Evolutionary conservation across 768 basidiomycete species (phyloP), one percentile per base, ranked within the genome.

Genomic region (Fomitopsis pulvina): DNA sequence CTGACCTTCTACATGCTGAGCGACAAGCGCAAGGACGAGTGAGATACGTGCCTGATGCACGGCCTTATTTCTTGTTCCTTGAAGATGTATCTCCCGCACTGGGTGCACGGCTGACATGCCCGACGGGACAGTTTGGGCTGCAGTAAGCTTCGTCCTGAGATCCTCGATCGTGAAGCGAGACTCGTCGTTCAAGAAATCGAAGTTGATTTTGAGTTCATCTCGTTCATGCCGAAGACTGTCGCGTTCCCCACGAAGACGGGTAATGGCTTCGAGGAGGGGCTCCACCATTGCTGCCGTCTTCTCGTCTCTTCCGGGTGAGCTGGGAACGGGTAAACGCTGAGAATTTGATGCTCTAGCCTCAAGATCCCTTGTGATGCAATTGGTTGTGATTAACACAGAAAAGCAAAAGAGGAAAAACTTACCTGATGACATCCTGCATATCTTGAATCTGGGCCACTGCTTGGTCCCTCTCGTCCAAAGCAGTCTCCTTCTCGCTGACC

Each of bases 151-250:
- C 28, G 71, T 68, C 58, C 82, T 74, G 42, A 84, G 63, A 0
- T 80, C 75, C 52, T 87, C 76, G 14, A 80, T 73, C 2, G 79
- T 68, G 57, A 87, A 84, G 54, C 70, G 77, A 22, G 79, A 78
- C 65, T 91, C 87, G 2, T 73, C 70, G 54, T 85, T 75, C 47
- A 84, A 67, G 64, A 89, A 91, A 43, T 85, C 74, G 12, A 90
- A 64, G 47, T 83, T 75, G 5, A 81, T 74, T 45, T 74, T 74
- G 24, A 87, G 71, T 44, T 63, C 66, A 54, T 89, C 81, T 4
- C 63, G 42, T 29, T 46, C 45, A 5, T 20, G 21, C 48, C 74
- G 74, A 22, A 87, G 70, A 41, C 65, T 68, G 53, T 89, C 82
- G 4, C 87, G 74, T 56, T 90, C 85, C 3, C 64, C 63, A 4